Conservation (phyloP, 139 green algal species). For the Tetradesmus obliquus region DNA sequence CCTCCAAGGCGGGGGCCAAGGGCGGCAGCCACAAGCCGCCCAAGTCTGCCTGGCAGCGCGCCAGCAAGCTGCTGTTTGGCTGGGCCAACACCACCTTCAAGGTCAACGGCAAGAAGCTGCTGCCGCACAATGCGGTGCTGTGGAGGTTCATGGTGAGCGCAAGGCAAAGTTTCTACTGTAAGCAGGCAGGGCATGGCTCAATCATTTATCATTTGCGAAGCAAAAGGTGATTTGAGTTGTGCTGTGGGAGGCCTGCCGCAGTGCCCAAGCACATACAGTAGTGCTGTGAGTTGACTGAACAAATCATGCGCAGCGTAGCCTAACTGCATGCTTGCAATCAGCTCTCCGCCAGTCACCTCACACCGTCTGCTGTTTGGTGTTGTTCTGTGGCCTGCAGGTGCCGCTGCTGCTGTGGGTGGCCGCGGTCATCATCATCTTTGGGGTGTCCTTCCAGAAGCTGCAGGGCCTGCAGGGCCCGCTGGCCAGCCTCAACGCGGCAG, state of each 20-base stretch:
- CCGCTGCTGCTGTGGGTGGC: constrained; percentile 47
- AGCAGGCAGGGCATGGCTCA: not conserved
- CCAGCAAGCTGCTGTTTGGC: constrained; percentile 38
- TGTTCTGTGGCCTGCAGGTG: not conserved
- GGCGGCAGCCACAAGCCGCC: not conserved
- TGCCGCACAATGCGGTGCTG: constrained; percentile 22
- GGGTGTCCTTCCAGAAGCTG: constrained; percentile 38
- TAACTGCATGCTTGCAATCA: not conserved
- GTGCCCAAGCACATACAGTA: not conserved
- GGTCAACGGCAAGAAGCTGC: constrained; percentile 51
- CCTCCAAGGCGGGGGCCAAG: not conserved
- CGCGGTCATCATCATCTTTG: constrained; percentile 45
- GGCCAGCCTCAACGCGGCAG: constrained; percentile 46
- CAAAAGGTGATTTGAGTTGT: no score
- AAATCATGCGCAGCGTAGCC: not conserved
- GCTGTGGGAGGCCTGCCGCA: no score
- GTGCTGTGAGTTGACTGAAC: not conserved
- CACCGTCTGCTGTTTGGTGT: not conserved
- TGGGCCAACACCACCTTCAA: constrained; percentile 40
- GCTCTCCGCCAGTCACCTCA: not conserved
- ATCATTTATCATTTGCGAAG: not conserved
- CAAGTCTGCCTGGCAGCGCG: not conserved
- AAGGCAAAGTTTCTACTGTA: not conserved
- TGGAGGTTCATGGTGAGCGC: constrained; percentile 38
- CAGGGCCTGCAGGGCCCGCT: constrained; percentile 47